phyloP scores from a whole-genome alignment of 23 red algal species.

The Gracilariopsis chorda region DNA sequence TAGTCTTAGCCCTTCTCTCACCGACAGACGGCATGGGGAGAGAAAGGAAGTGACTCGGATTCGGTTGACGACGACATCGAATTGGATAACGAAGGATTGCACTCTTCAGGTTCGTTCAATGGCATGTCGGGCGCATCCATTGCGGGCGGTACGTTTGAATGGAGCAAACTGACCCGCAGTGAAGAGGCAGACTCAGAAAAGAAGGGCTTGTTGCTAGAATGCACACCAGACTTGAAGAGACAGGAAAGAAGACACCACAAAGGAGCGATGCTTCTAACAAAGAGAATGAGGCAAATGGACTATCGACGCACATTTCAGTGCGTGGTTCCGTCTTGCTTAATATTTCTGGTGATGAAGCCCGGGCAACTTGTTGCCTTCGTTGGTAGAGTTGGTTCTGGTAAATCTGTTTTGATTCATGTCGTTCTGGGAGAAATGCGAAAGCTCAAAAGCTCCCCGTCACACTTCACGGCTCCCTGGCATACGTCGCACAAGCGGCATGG shows the following conservation, averaged over 20 bases:
- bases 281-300: background rate
- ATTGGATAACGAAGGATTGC: background rate
- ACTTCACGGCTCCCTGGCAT: constrained; percentile 67
- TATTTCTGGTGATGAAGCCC: constrained; percentile 51
- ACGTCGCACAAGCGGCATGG: constrained; percentile 91
- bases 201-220: background rate
- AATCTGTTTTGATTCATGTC: constrained; percentile 81
- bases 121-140: background rate
- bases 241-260: background rate
- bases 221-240: constrained; percentile 8
- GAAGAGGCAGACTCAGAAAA: background rate
- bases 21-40: too few relatives aligned
- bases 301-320: background rate
- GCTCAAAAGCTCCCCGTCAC: constrained; percentile 36
- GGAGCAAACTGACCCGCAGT: constrained; percentile 19
- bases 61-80: background rate
- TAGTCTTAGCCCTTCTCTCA: too few relatives aligned
- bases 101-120: background rate
- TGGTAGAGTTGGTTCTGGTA: constrained; percentile 90
- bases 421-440: constrained; percentile 93
- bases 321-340: constrained; percentile 45
- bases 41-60: background rate
- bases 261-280: background rate
- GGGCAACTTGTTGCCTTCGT: constrained; percentile 80
- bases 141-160: constrained; percentile 39